phyloP scores from a whole-genome alignment of 2,329 filamentous ascomycete genomes.

The Hypoxylon sp. region DNA sequence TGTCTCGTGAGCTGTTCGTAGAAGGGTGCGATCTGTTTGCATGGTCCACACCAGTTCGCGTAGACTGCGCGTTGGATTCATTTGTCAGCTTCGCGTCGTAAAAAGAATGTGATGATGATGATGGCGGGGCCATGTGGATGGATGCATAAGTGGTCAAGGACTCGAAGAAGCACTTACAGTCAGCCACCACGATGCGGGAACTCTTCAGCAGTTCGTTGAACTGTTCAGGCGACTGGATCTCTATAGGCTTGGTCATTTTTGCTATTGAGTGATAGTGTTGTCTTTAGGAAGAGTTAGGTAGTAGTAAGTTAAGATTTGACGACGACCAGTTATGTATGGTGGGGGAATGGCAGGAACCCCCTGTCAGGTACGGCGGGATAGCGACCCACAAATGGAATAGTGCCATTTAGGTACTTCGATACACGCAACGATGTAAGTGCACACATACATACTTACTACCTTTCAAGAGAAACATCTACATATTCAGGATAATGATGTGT shows the following conservation, averaged over 20 bases:
- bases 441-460: too few species aligned
- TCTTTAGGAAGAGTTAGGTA: constrained; percentile 1
- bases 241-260: constrained; percentile 62
- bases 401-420: constrained; percentile 11
- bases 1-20: constrained; percentile 82
- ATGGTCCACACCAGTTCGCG: constrained; percentile 88
- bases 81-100: constrained; percentile 51
- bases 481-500: not conserved
- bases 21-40: constrained; percentile 85
- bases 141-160: constrained; percentile 11
- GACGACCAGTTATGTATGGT: constrained; percentile 29
- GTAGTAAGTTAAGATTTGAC: constrained; percentile 28
- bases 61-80: constrained; percentile 74
- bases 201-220: constrained; percentile 77
- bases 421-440: too few species aligned
- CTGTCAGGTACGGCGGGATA: constrained; percentile 39
- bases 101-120: constrained; percentile 41
- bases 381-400: constrained; percentile 29
- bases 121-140: constrained; percentile 49
- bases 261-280: not conserved
- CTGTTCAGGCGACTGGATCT: constrained; percentile 71
- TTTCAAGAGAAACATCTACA: too few species aligned
- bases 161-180: constrained; percentile 76
- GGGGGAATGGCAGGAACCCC: constrained; percentile 28
- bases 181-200: constrained; percentile 85